Conservation (phyloP, 1,284 basidiomycete species). For the Rhodotorula sp. region DNA sequence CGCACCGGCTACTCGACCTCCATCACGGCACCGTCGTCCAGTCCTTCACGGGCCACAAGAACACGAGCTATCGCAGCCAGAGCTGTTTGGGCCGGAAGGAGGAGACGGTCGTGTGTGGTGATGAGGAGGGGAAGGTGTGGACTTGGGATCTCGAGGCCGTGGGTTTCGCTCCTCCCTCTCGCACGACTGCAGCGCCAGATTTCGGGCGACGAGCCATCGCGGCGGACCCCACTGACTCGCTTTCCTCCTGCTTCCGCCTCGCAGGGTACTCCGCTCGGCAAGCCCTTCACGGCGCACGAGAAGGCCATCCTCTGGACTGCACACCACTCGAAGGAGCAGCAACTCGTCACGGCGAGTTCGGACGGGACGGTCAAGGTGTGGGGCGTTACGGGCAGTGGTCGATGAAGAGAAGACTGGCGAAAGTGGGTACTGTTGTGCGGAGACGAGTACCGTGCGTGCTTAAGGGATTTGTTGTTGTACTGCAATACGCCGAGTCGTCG, state of each 20-base stretch:
- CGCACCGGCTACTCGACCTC: slow-evolving; percentile 80
- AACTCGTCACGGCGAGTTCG: slow-evolving; percentile 23
- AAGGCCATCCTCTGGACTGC: slow-evolving; percentile 89
- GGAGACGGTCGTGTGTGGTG: slow-evolving; percentile 77
- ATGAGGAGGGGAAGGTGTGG: slow-evolving; percentile 84
- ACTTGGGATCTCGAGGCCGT: slow-evolving; percentile 87
- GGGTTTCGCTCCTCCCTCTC: slow-evolving; percentile 46
- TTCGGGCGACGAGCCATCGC: no score
- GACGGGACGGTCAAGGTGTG: slow-evolving; percentile 80
- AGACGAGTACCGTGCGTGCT: no score
- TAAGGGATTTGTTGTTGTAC: no score
- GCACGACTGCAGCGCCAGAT: no score
- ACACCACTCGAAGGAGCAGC: slow-evolving; percentile 62
- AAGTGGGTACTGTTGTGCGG: no score
- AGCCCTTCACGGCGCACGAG: slow-evolving; percentile 72
- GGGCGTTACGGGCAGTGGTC: slow-evolving; percentile 44
- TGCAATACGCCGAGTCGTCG: no score
- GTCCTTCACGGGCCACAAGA: slow-evolving; percentile 73
- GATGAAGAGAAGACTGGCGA: neutral
- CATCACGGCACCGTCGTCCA: slow-evolving; percentile 80
- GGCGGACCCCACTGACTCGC: no score
- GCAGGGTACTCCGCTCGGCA: slow-evolving; percentile 66
- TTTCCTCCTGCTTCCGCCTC: neutral
- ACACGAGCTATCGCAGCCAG: slow-evolving; percentile 72
- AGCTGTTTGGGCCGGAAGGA: slow-evolving; percentile 80